Base-by-base conservation (phyloP, 108 stramenopile species). In the Epithemia pelagica region DNA sequence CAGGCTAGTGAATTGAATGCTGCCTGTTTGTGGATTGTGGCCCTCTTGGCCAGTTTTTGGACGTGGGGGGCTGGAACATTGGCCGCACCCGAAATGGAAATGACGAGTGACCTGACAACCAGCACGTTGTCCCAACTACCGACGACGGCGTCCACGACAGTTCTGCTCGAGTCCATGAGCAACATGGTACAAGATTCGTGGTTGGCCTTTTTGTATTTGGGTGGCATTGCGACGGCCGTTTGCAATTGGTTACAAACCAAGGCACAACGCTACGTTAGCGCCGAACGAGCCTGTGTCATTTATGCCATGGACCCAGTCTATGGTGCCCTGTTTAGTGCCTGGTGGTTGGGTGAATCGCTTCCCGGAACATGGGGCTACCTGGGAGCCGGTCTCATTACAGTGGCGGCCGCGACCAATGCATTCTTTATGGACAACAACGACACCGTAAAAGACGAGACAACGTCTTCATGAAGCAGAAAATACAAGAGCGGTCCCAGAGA, bases 231-330 rank as follows among this genome's bases (percentile, higher is more conserved):
- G 7, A 89, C 90, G 1, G 85, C 90, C 19, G 67, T 90, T 30
- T 78, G 85, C 18, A 89, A 87, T 68, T 91, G 72, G 51, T 75
- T 94, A 24, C 90, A 95, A 76, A 82, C 90, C 0, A 82, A 80
- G 58, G 90, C 84, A 0, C 90, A 91, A 65, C 75, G 78, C 29
- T 76, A 78, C 51, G 75, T 91, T 0, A 70, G 83, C 0, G 89
- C 94, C 0, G 89, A 89, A 66, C 77, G 88, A 24, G 94, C 94
- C 15, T 82, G 86, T 3, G 80, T 95, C 2, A 87, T 95, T 26
- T 95, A 92, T 73, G 87, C 88, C 28, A 82, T 91, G 75, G 94
- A 95, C 82, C 94, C 94, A 19, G 87, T 95, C 1, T 95, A 88
- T 65, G 94, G 90, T 32, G 94, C 94, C 2, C 23, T 85, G 30